Evolutionary conservation across 257 asterid genomes (phyloP), one percentile per base, ranked within the genome.

Genomic region (Osmanthus fragrans): DNA sequence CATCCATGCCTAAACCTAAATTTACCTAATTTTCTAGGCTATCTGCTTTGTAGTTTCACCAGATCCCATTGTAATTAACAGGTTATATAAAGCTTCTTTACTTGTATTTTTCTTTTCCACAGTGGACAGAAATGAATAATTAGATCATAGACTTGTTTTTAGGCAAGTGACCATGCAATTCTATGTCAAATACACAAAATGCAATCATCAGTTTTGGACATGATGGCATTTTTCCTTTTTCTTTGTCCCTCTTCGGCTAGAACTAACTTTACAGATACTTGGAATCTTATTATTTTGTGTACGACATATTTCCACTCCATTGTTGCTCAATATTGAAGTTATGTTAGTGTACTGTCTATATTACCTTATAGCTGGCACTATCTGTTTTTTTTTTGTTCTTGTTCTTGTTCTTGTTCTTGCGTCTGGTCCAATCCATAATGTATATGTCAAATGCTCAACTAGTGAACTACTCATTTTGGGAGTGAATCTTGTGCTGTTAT

Each of bases 1-100:
- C 87, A 0, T 73, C 88, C 33, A 78, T 76, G 73, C 89, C 86
- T 1, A 92, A 88, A 79, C 94, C 92, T 7, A 92, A 84, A 75
- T 85, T 90, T 64, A 42, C 83, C 45, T 92, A 89, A 90, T 33
- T 33, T 82, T 77, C 72, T 30, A 70, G 75, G 77, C 71, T 75
- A 71, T 78, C 82, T 34, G 82, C 78, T 76, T 80, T 72, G 76
- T 80, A 76, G 90, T 76, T 81, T 81, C 68, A 67, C 73, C 83
- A 73, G 86, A 42, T 67, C 30, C 77, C 73, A 25, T 73, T 88
- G 92, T 88, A 80, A 89, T 79, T 84, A 82, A 23, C 30, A 58
- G 67, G 67, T 23, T 58, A 58, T 58, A 58, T 58, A 58, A 18
- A 51, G 67, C 30, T 58, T 72, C 69, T 9, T 45, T 66, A 40